phyloP scores from a whole-genome alignment of 225 moss, liverwort and hornwort genomes.

The Lunularia cruciata region DNA sequence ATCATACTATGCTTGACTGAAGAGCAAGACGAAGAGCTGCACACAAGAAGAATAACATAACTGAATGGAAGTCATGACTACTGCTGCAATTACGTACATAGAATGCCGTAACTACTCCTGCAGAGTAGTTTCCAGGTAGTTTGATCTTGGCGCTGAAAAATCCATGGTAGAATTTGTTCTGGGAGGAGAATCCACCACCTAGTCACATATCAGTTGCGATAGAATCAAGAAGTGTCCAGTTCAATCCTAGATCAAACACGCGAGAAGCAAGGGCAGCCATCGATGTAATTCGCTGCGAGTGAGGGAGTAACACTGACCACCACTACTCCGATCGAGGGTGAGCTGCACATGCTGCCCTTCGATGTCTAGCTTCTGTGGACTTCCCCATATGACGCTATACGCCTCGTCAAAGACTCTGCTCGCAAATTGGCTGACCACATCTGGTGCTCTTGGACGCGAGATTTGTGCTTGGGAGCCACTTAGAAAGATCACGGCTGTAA shows the following conservation, averaged over 20 bases:
- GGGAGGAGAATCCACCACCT: slow-evolving; percentile 84
- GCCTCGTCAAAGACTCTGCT: slow-evolving; percentile 37
- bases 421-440: slow-evolving; percentile 36
- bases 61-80: no score
- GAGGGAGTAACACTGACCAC: slow-evolving; percentile 9
- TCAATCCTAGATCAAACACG: no score
- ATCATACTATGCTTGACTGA: no score
- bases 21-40: no score
- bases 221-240: no score
- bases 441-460: not conserved
- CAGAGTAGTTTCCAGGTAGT: slow-evolving; percentile 73
- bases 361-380: slow-evolving; percentile 31
- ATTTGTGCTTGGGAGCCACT: no score
- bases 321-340: slow-evolving; percentile 24
- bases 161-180: slow-evolving; percentile 67
- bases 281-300: not conserved
- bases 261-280: not conserved
- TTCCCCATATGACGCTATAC: slow-evolving; percentile 44
- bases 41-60: no score
- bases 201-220: slow-evolving; percentile 20
- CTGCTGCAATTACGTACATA: no score
- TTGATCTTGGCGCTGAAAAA: slow-evolving; percentile 85
- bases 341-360: slow-evolving; percentile 41
- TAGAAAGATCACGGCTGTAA: no score
- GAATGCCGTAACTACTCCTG: slow-evolving; percentile 77